Percentiles rank a stretch among this genome's conserved stretches.
phyloP scores from a whole-genome alignment of 2,329 filamentous ascomycete genomes.

The Fusarium bactridioides region DNA sequence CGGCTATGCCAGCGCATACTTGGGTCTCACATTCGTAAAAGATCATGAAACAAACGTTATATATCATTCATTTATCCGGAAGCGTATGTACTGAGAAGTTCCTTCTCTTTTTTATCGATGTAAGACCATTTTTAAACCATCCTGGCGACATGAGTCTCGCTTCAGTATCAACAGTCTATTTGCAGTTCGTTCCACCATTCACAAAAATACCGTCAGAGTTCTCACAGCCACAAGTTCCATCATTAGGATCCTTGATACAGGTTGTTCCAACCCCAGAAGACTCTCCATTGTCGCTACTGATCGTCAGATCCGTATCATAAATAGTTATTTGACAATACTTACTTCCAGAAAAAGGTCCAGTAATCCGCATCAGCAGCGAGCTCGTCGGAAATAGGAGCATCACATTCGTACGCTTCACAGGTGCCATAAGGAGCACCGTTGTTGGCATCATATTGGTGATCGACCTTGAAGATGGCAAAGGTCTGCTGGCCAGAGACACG shows the following conservation, averaged over 20 bases:
- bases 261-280: conserved; percentile 35
- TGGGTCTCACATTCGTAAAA: rapidly evolving
- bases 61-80: background rate
- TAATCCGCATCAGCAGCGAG: conserved; percentile 30
- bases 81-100: background rate
- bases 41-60: background rate
- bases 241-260: conserved; percentile 37
- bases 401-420: conserved; percentile 34
- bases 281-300: conserved; percentile 25
- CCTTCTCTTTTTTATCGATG: rapidly evolving
- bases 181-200: conserved; percentile 26
- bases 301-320: background rate
- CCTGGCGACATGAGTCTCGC: too few species aligned
- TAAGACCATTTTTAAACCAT: background rate
- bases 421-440: conserved; percentile 38
- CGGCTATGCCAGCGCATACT: too few species aligned
- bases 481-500: conserved; percentile 38
- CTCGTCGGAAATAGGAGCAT: conserved; percentile 18
- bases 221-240: conserved; percentile 37
- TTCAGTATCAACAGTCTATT: background rate
- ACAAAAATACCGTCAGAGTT: conserved; percentile 38
- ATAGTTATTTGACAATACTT: background rate
- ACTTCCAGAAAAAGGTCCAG: conserved; percentile 42
- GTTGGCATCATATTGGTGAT: conserved; percentile 38
- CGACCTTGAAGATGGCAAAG: conserved; percentile 37